These are phyloP conservation scores for Phanerochaete carnosa DNA, from an alignment of 768 basidiomycete species.

Conservation along the genomic window DNA sequence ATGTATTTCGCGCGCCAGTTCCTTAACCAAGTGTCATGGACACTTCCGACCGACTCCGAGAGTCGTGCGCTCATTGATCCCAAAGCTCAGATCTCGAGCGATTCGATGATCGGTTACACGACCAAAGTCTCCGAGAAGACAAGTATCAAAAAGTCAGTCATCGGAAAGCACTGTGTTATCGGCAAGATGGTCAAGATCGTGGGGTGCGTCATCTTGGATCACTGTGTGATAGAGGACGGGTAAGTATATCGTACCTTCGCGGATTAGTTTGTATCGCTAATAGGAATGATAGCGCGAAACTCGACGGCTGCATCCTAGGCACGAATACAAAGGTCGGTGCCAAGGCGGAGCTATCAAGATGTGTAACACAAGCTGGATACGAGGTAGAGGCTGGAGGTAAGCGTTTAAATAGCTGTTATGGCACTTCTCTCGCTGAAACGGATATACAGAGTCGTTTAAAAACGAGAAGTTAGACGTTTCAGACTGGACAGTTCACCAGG, in stretches of 20 bases:
- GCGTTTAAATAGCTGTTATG: constrained; percentile 1
- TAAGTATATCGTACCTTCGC: constrained; percentile 32
- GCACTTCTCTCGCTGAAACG: neutral
- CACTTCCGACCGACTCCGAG: constrained; percentile 56
- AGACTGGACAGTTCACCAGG: constrained; percentile 46
- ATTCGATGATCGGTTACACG: constrained; percentile 79
- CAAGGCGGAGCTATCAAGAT: constrained; percentile 65
- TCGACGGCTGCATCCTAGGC: constrained; percentile 76
- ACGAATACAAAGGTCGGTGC: constrained; percentile 68
- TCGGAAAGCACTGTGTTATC: constrained; percentile 50
- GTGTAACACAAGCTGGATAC: constrained; percentile 76
- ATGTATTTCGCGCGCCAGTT: constrained; percentile 42
- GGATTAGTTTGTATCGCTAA: constrained; percentile 1
- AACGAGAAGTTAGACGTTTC: constrained; percentile 56
- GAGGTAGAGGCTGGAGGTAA: constrained; percentile 65
- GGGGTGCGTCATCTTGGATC: constrained; percentile 84
- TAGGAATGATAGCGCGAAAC: constrained; percentile 50
- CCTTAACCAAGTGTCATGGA: constrained; percentile 47
- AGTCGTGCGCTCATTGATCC: constrained; percentile 70
- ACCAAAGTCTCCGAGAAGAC: constrained; percentile 80
- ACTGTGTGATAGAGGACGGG: constrained; percentile 88
- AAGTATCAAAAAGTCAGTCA: constrained; percentile 61
- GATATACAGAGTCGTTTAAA: constrained; percentile 44
- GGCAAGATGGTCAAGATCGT: constrained; percentile 73
- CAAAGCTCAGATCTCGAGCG: constrained; percentile 78